These are phyloP conservation scores for Volvariella surrecta DNA, from an alignment of 1,284 basidiomycete genomes.

Conservation along the genomic window DNA sequence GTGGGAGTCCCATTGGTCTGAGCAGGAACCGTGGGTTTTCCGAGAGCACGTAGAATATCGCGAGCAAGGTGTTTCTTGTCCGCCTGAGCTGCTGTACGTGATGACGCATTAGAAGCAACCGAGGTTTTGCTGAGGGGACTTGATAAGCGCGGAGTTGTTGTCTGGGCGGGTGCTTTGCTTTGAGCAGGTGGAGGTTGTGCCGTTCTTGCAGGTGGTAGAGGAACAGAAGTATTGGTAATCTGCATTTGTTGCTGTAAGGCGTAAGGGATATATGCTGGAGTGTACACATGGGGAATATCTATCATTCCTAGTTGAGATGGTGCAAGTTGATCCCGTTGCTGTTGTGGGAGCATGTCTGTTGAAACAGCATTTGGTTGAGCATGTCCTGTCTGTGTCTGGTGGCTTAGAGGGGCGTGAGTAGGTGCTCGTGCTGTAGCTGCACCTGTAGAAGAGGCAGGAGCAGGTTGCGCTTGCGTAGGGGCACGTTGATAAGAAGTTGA, in stretches of 20 bases:
- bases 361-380: no score
- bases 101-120: not conserved
- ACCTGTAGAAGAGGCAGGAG: no score
- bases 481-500: no score
- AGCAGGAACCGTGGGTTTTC: slow-evolving; percentile 13
- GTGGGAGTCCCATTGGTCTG: no score
- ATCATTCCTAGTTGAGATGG: no score
- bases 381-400: no score
- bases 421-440: no score
- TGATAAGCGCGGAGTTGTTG: slow-evolving; percentile 3
- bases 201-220: not conserved
- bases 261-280: not conserved
- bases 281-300: no score
- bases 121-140: not conserved
- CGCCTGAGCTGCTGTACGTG: slow-evolving; percentile 22
- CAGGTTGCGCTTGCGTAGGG: no score
- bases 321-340: no score
- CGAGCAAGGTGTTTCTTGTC: slow-evolving; percentile 28
- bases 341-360: no score
- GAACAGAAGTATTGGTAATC: not conserved
- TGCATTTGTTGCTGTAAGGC: not conserved
- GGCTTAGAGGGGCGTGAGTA: no score
- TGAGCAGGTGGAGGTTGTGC: not conserved
- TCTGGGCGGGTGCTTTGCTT: not conserved
- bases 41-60: slow-evolving; percentile 28